These are phyloP conservation scores for Nakazawaea ishiwadae DNA, from an alignment of 805 yeast species.

Conservation along the genomic window DNA sequence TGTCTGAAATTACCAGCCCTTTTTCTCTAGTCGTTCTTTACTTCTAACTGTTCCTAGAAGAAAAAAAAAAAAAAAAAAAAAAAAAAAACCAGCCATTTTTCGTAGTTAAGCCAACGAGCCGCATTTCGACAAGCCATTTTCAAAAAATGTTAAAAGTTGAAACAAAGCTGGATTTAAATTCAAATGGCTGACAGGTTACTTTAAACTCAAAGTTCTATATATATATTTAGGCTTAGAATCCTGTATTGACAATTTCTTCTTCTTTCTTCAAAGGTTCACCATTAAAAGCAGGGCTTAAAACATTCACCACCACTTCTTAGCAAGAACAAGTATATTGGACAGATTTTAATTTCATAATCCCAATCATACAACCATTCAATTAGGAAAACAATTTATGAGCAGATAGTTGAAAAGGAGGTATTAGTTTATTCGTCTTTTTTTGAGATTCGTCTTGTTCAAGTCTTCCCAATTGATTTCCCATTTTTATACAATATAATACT, in stretches of 20 bases:
- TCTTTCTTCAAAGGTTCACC: neutral
- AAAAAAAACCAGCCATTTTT: too few relatives aligned
- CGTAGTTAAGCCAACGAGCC: neutral
- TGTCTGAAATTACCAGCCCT: neutral
- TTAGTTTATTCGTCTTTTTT: conserved; percentile 8
- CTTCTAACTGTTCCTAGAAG: too few relatives aligned
- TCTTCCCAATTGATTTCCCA: too few relatives aligned
- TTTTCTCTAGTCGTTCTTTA: too few relatives aligned
- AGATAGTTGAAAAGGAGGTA: conserved; percentile 9
- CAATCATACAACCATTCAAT: too few relatives aligned
- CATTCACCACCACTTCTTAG: neutral
- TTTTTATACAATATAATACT: neutral
- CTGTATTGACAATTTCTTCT: neutral
- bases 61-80: too few relatives aligned
- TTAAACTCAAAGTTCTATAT: neutral
- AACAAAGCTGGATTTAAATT: neutral
- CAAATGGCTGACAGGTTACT: neutral
- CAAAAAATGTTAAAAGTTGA: neutral
- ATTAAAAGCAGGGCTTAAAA: too few relatives aligned
- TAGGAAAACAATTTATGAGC: too few relatives aligned
- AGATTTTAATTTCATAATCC: too few relatives aligned
- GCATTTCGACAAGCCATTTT: conserved; percentile 1
- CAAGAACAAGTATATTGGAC: neutral
- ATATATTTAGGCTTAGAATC: neutral
- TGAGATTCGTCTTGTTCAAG: neutral